These are phyloP conservation scores for Cyclanthera cordifolia DNA, from an alignment of 306 rosid species.

Conservation along the genomic window DNA sequence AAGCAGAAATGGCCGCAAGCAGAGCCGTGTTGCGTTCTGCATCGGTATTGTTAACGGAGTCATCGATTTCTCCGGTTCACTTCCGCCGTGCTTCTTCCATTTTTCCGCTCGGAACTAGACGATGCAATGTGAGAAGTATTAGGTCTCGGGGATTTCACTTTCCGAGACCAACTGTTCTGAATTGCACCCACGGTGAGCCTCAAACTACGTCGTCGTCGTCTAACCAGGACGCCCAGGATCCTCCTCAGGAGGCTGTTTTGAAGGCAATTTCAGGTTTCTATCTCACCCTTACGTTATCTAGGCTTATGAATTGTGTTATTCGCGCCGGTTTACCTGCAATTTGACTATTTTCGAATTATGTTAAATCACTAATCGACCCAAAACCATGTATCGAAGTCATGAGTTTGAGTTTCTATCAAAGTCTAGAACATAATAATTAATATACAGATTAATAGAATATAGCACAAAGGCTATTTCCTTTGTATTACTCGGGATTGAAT, in stretches of 20 bases:
- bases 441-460: no score
- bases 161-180: slow-evolving; percentile 20
- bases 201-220: slow-evolving; percentile 29
- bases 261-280: slow-evolving; percentile 85
- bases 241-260: slow-evolving; percentile 86
- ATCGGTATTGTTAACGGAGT: slow-evolving; percentile 28
- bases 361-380: no score
- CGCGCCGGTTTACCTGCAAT: no score
- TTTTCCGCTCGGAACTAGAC: slow-evolving; percentile 13
- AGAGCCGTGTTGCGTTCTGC: slow-evolving; percentile 44
- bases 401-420: no score
- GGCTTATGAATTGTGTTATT: not conserved
- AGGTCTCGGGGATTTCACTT: slow-evolving; percentile 32
- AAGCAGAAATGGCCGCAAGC: slow-evolving; percentile 47
- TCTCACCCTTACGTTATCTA: not conserved
- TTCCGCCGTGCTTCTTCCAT: slow-evolving; percentile 20
- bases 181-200: slow-evolving; percentile 39
- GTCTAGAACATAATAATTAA: no score
- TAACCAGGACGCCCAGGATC: slow-evolving; percentile 43
- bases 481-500: no score
- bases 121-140: slow-evolving; percentile 14
- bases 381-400: no score
- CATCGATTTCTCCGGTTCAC: slow-evolving; percentile 34
- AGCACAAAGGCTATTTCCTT: no score
- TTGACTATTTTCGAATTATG: no score